A percentile compares a stretch with the other conserved stretches of the same genome.
phyloP scores from a whole-genome alignment of 306 rosid genomes.

The Fragaria vesca region DNA sequence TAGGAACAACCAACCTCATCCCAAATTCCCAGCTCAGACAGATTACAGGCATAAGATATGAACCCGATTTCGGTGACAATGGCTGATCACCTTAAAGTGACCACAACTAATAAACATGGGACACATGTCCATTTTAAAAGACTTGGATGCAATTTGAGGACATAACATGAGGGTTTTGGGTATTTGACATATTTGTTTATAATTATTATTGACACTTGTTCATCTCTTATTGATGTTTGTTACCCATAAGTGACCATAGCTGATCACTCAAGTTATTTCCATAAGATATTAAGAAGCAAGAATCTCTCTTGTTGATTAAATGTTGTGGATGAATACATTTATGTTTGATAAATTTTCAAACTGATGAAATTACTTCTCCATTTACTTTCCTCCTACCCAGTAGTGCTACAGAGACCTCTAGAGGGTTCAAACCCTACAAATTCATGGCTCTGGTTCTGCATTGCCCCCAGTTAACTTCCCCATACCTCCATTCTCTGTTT shows the following conservation, averaged over 20 bases:
- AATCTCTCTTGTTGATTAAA: not conserved
- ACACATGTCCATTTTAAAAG: no score
- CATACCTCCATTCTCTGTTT: not conserved
- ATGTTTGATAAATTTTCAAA: conserved; percentile 1
- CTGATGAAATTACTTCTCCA: not conserved
- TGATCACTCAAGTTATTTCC: no score
- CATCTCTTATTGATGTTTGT: no score
- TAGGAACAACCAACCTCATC: not conserved
- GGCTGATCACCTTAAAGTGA: no score
- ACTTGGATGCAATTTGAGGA: no score
- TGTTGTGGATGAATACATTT: conserved; percentile 7
- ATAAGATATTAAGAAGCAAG: not conserved
- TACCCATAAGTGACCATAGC: no score
- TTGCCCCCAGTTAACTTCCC: not conserved
- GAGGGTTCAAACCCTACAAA: not conserved
- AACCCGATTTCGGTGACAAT: no score
- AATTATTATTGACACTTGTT: no score
- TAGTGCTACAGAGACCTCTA: not conserved
- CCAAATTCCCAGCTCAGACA: not conserved
- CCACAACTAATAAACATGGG: no score
- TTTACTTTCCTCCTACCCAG: not conserved
- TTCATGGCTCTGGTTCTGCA: not conserved
- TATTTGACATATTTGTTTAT: no score
- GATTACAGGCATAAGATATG: not conserved
- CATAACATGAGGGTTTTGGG: no score